Percentiles rank a stretch among this genome's conserved stretches.
Evolutionary conservation across 345 rosid genomes (phyloP).

Genomic region (Lumnitzera littorea): DNA sequence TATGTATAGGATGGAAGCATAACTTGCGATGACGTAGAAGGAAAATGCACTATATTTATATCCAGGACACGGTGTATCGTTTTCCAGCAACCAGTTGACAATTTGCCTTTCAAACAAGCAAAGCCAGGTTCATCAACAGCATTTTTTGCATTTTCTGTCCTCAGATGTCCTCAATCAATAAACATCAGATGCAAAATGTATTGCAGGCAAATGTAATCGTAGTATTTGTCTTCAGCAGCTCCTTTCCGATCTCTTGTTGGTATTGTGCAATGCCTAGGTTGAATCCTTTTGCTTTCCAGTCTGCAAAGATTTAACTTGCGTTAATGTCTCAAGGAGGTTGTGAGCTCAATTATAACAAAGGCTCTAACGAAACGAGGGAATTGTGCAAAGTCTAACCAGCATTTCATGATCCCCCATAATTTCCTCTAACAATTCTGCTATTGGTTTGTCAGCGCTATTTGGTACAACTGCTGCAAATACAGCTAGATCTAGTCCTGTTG

Average conservation of each 20-base stretch:
- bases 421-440: conserved; percentile 65
- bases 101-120: too few relatives aligned
- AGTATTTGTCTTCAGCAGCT: too few relatives aligned
- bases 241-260: too few relatives aligned
- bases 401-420: conserved; percentile 90
- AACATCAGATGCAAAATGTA: background rate
- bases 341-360: background rate
- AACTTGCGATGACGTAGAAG: too few relatives aligned
- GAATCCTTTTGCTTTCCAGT: conserved; percentile 23
- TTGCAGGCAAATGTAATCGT: too few relatives aligned
- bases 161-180: too few relatives aligned
- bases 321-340: background rate
- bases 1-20: too few relatives aligned
- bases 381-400: conserved; percentile 43
- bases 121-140: too few relatives aligned
- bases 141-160: too few relatives aligned
- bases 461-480: conserved; percentile 86
- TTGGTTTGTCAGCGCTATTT: conserved; percentile 66
- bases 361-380: background rate
- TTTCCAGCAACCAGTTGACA: too few relatives aligned
- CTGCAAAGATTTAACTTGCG: conserved; percentile 25
- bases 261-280: conserved; percentile 2
- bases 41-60: too few relatives aligned
- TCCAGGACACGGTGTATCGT: too few relatives aligned
- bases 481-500: conserved; percentile 63